Percentiles rank a stretch among this genome's conserved stretches.
Conservation (phyloP, 2,329 filamentous ascomycete species). For the Talaromyces sp. region DNA sequence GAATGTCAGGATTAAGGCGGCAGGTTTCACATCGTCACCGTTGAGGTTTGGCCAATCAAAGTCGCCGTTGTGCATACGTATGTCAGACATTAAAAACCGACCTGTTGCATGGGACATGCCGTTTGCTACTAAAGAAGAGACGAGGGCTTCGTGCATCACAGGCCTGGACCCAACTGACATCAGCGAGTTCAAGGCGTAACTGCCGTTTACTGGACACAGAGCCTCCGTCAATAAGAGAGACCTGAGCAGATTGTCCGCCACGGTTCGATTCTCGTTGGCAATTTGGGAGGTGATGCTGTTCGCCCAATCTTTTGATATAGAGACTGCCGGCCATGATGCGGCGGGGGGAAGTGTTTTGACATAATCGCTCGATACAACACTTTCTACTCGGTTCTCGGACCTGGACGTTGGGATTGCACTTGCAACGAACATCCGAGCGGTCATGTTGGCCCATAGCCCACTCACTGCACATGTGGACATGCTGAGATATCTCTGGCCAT, state of each 20-base stretch:
- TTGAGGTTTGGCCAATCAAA: neutral
- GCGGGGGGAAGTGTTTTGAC: neutral
- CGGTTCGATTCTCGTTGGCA: slow-evolving; percentile 7
- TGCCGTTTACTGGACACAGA: slow-evolving; percentile 6
- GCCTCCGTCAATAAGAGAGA: slow-evolving; percentile 5
- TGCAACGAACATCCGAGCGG: neutral
- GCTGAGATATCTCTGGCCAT: slow-evolving; percentile 4
- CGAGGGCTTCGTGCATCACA: slow-evolving; percentile 13
- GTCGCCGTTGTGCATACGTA: neutral
- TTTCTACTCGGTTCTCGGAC: neutral
- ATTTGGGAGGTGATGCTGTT: slow-evolving; percentile 7
- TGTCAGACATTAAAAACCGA: neutral
- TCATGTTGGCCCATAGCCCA: slow-evolving; percentile 7
- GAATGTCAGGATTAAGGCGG: neutral
- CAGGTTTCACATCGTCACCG: neutral
- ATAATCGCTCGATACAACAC: neutral
- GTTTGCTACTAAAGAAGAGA: slow-evolving; percentile 5
- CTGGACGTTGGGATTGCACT: neutral
- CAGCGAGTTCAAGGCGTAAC: neutral
- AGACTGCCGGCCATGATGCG: neutral
- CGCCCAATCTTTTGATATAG: slow-evolving; percentile 8
- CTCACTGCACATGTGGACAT: slow-evolving; percentile 9
- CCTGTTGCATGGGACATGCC: slow-evolving; percentile 9
- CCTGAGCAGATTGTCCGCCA: slow-evolving; percentile 9
- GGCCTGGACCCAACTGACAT: neutral